Evolutionary conservation across 805 yeast species (phyloP).

Genomic region (Ogataea glucozyma): DNA sequence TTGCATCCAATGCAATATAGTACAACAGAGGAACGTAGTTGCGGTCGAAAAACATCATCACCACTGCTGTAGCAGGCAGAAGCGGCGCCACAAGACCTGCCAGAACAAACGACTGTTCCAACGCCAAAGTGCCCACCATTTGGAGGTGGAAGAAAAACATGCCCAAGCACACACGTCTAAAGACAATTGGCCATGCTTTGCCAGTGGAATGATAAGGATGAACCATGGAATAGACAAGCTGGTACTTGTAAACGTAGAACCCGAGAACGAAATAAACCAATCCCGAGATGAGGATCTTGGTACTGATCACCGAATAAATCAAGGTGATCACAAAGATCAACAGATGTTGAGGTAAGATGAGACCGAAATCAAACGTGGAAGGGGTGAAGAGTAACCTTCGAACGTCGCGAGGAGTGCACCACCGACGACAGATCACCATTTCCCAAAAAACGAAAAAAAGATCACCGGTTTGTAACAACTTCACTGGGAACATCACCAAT

Average conservation of each 20-base stretch:
- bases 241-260: slow-evolving; percentile 61
- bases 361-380: slow-evolving; percentile 59
- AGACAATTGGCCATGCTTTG: slow-evolving; percentile 65
- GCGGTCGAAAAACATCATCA: slow-evolving; percentile 52
- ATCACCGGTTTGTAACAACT: slow-evolving; percentile 57
- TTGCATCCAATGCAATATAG: slow-evolving; percentile 62
- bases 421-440: slow-evolving; percentile 36
- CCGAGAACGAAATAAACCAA: slow-evolving; percentile 57
- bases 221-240: slow-evolving; percentile 58
- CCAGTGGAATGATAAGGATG: slow-evolving; percentile 70
- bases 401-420: slow-evolving; percentile 53
- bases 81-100: slow-evolving; percentile 52
- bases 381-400: slow-evolving; percentile 56
- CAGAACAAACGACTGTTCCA: slow-evolving; percentile 55
- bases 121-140: slow-evolving; percentile 63
- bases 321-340: slow-evolving; percentile 58
- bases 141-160: slow-evolving; percentile 57
- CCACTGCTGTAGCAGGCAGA: slow-evolving; percentile 45
- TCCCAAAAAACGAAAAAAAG: slow-evolving; percentile 46
- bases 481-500: slow-evolving; percentile 60
- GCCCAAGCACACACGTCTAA: slow-evolving; percentile 56
- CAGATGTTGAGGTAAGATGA: slow-evolving; percentile 62
- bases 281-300: slow-evolving; percentile 60
- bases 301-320: slow-evolving; percentile 60
- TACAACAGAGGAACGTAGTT: slow-evolving; percentile 54